Evolutionary conservation across 768 basidiomycete genomes (phyloP).

Genomic region (Imleria badia): DNA sequence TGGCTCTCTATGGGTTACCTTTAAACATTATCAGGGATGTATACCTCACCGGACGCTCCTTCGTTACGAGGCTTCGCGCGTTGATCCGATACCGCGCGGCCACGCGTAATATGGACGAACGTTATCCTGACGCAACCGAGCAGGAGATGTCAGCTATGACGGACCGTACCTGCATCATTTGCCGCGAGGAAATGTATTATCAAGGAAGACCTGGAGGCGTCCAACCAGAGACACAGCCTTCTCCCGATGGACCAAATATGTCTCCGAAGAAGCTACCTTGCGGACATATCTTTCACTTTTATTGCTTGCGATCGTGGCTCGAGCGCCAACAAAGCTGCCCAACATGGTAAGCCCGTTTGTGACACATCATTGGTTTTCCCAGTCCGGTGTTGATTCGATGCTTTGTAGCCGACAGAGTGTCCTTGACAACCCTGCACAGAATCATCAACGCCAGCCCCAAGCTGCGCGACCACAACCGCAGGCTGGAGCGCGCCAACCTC

Average conservation of each 20-base stretch:
- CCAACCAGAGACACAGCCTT: constrained; percentile 20
- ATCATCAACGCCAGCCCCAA: constrained; percentile 33
- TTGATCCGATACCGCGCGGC: constrained; percentile 91
- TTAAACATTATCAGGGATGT: constrained; percentile 97
- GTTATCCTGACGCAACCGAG: constrained; percentile 89
- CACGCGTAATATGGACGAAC: constrained; percentile 93
- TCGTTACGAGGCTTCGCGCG: constrained; percentile 82
- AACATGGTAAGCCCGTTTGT: constrained; percentile 70
- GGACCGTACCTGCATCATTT: constrained; percentile 96
- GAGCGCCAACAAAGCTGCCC: constrained; percentile 99
- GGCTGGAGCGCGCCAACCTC: constrained; percentile 31
- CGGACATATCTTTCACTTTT: constrained; percentile 97
- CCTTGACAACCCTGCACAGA: constrained; percentile 48
- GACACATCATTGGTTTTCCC: not conserved
- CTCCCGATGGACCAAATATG: constrained; percentile 78
- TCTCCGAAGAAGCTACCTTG: constrained; percentile 97
- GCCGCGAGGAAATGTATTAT: constrained; percentile 89
- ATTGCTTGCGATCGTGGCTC: constrained; percentile 95
- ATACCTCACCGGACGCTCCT: constrained; percentile 92
- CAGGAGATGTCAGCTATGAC: constrained; percentile 79
- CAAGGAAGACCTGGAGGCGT: constrained; percentile 31
- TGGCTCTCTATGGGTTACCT: constrained; percentile 92
- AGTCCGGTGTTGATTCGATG: constrained; percentile 1
- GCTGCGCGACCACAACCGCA: constrained; percentile 27
- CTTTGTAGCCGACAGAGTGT: constrained; percentile 69